phyloP scores from a whole-genome alignment of 305 asterid species.

The Rubia balearica region DNA sequence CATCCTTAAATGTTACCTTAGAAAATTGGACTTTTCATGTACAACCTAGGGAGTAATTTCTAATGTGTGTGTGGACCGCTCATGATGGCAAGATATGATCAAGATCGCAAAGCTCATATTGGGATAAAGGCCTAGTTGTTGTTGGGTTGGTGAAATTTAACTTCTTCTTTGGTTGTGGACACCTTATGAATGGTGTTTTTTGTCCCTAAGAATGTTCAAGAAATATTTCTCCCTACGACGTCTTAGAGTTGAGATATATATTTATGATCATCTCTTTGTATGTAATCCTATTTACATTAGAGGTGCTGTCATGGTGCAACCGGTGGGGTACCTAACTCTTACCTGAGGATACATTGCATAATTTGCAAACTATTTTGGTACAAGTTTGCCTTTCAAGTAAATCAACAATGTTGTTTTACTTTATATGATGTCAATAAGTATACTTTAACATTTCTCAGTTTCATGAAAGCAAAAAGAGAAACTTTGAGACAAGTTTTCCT shows the following conservation, averaged over 20 bases:
- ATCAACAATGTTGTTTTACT: not conserved
- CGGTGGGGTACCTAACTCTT: not conserved
- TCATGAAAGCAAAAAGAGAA: not conserved
- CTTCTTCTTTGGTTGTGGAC: not conserved
- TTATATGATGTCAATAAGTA: not conserved
- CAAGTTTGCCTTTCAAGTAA: not conserved
- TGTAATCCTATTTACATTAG: not conserved
- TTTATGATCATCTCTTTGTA: not conserved
- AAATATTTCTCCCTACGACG: not conserved
- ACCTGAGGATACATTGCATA: not conserved
- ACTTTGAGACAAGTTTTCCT: not conserved
- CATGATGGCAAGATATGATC: too few species aligned
- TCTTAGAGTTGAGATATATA: not conserved
- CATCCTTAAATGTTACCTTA: not conserved
- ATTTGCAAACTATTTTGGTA: not conserved
- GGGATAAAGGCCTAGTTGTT: not conserved
- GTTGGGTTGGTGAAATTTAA: not conserved
- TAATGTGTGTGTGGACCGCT: not conserved
- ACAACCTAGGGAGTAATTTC: not conserved
- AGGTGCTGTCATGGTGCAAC: not conserved
- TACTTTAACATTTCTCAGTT: not conserved
- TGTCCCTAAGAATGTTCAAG: not conserved
- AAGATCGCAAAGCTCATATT: not conserved
- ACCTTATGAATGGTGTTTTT: not conserved
- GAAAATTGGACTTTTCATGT: not conserved